Evolutionary conservation across 179 eudicot species (phyloP), one percentile per base, ranked within the genome.

Genomic region (Dionaea muscipula): DNA sequence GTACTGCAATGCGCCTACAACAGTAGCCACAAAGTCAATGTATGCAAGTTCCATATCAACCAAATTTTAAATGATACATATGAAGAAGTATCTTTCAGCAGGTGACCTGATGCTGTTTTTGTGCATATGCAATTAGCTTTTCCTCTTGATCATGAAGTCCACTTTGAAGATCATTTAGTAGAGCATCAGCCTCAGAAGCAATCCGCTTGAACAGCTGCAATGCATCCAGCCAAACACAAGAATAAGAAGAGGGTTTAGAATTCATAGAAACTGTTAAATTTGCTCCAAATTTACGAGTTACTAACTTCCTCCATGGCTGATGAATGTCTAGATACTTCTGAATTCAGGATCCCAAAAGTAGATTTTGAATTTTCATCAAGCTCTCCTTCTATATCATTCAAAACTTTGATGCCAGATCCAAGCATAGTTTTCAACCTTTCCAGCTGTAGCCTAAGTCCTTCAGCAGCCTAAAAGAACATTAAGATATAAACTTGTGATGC

Each of bases 281-380:
- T 11, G 46, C 11, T 53, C 11, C 12, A 24, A n/a, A n/a, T n/a
- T n/a, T n/a, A n/a, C n/a, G n/a, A 22, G n/a, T n/a, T n/a, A n/a
- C 71, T 21, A 68, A 90, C 97, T 77, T 75, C 74, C 66, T 72
- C 82, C 51, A 82, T 64, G 61, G 86, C 81, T 26, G 81, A 76
- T 23, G 98, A 91, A 69, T 84, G 95, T 48, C 75, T 80, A 48
- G 81, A 76, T 59, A 82, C 85, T 82, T 84, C 88, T 38, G 88
- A 72, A 64, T 80, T 82, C 43, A 91, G 62, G 47, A 57, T 72
- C 38, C 72, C 79, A 58, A 78, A 80, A 19, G 85, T 82, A 52
- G 75, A 73, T 45, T 70, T 65, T 26, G 89, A 79, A 60, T 84
- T 87, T 62, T 64, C 80, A 68, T 87, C 86, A 56, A 91, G 84